Percentiles rank a stretch among this genome's conserved stretches.
phyloP scores from a whole-genome alignment of 2,329 filamentous ascomycete genomes.

The Lojkania enalia region DNA sequence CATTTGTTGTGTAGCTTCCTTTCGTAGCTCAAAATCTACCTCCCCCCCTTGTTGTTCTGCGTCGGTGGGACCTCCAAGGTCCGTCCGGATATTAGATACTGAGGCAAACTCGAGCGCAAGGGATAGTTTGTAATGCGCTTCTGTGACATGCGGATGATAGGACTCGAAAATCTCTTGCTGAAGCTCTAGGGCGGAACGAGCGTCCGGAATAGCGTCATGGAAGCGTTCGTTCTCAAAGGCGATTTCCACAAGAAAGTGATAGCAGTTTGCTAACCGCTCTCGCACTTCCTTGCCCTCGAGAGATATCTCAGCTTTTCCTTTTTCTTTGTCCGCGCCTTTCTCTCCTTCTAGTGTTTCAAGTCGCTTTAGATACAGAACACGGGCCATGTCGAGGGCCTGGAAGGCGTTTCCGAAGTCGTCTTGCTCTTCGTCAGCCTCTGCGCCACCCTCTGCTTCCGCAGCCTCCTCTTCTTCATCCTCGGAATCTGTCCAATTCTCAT shows the following conservation, averaged over 20 bases:
- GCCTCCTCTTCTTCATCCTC: conserved; percentile 69
- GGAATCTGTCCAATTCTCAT: conserved; percentile 82
- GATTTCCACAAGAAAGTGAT: conserved; percentile 93
- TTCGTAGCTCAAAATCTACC: conserved; percentile 70
- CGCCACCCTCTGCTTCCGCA: conserved; percentile 50
- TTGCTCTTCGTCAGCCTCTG: conserved; percentile 52
- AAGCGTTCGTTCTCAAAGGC: conserved; percentile 97
- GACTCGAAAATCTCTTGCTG: conserved; percentile 78
- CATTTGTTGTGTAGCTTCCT: conserved; percentile 72
- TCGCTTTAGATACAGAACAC: conserved; percentile 61
- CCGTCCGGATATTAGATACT: conserved; percentile 62
- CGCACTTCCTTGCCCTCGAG: conserved; percentile 53
- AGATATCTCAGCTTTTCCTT: conserved; percentile 50
- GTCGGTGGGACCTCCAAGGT: conserved; percentile 44
- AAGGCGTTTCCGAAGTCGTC: conserved; percentile 67
- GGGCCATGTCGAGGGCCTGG: conserved; percentile 65
- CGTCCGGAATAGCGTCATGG: conserved; percentile 81
- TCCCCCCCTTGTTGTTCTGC: conserved; percentile 40
- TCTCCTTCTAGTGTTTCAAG: conserved; percentile 48
- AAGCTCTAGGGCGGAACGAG: conserved; percentile 73
- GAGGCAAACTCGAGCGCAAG: conserved; percentile 93
- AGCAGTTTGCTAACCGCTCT: conserved; percentile 87
- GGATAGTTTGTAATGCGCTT: conserved; percentile 95
- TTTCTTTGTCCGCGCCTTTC: conserved; percentile 45
- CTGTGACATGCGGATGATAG: conserved; percentile 83